Percentiles rank a stretch among this genome's conserved stretches.
These are phyloP conservation scores for Trichosporon faecale DNA, from an alignment of 1,284 basidiomycete species.

Conservation along the genomic window DNA sequence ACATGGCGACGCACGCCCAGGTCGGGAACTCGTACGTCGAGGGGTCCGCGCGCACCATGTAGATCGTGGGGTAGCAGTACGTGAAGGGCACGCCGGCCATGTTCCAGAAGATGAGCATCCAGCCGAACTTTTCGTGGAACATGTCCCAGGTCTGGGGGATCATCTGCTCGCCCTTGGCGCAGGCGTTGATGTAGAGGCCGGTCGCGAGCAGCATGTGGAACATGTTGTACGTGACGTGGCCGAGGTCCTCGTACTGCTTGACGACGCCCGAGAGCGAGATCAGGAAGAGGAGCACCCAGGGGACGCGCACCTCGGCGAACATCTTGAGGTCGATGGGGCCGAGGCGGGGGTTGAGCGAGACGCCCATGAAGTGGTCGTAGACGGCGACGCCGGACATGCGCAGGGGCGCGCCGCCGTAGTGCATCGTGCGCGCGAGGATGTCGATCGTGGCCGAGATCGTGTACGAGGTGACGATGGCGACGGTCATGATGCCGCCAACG, in stretches of 20 bases:
- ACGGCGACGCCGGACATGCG: slow-evolving; percentile 91
- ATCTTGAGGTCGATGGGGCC: slow-evolving; percentile 96
- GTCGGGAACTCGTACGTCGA: slow-evolving; percentile 82
- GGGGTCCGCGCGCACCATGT: slow-evolving; percentile 94
- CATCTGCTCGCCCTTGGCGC: slow-evolving; percentile 90
- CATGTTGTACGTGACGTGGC: slow-evolving; percentile 97
- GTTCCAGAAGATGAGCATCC: slow-evolving; percentile 97
- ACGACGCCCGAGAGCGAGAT: slow-evolving; percentile 86
- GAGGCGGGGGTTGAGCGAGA: slow-evolving; percentile 86
- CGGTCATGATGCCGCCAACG: slow-evolving; percentile 94
- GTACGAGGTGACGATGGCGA: slow-evolving; percentile 89
- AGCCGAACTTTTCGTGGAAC: slow-evolving; percentile 95
- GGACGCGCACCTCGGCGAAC: slow-evolving; percentile 98
- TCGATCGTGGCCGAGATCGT: slow-evolving; percentile 75
- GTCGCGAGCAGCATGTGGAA: slow-evolving; percentile 95
- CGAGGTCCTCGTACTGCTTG: slow-evolving; percentile 91
- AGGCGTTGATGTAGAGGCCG: slow-evolving; percentile 94
- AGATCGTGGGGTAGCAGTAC: slow-evolving; percentile 94
- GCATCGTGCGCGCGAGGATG: slow-evolving; percentile 63
- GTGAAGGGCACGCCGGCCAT: slow-evolving; percentile 79
- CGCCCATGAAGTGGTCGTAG: slow-evolving; percentile 97
- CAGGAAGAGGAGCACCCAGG: slow-evolving; percentile 95
- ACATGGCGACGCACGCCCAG: slow-evolving; percentile 39
- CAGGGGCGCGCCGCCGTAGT: slow-evolving; percentile 69
- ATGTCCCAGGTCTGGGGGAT: slow-evolving; percentile 99